phyloP scores from a whole-genome alignment of 1,284 basidiomycete genomes.

The Cutaneotrichosporon sp. region DNA sequence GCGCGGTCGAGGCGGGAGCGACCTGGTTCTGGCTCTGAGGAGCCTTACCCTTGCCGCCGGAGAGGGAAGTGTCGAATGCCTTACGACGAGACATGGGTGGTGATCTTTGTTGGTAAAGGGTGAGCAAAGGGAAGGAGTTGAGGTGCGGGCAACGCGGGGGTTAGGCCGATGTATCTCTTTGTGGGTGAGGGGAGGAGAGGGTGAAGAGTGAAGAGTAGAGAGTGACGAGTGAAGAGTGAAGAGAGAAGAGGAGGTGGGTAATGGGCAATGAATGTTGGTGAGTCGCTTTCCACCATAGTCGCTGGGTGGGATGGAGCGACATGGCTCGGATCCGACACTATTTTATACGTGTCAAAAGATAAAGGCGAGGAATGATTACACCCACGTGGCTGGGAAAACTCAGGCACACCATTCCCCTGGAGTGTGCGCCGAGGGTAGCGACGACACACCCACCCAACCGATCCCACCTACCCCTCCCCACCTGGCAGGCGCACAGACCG shows the following conservation, averaged over 20 bases:
- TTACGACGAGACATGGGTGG: slow-evolving; percentile 40
- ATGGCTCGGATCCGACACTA: neutral
- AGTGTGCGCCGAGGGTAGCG: neutral
- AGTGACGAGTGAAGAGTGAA: neutral
- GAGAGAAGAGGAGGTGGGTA: too few relatives aligned
- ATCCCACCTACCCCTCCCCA: too few relatives aligned
- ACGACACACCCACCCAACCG: neutral
- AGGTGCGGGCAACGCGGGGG: neutral
- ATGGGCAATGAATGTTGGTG: neutral
- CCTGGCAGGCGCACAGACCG: too few relatives aligned
- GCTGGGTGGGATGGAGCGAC: neutral
- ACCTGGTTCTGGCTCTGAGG: slow-evolving; percentile 6
- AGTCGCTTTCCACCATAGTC: neutral
- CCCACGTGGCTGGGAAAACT: neutral
- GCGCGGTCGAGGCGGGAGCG: neutral
- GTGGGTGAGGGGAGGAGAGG: neutral
- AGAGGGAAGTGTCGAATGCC: slow-evolving; percentile 37
- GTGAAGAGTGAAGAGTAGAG: neutral
- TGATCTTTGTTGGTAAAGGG: neutral
- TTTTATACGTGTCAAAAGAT: slow-evolving; percentile 1
- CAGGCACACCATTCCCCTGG: neutral
- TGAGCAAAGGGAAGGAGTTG: neutral
- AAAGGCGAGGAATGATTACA: neutral
- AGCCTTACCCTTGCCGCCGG: slow-evolving; percentile 22
- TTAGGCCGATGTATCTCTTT: neutral